These are phyloP conservation scores for Phialemonium atrogriseum DNA, from an alignment of 2,329 filamentous ascomycete genomes.

Conservation along the genomic window DNA sequence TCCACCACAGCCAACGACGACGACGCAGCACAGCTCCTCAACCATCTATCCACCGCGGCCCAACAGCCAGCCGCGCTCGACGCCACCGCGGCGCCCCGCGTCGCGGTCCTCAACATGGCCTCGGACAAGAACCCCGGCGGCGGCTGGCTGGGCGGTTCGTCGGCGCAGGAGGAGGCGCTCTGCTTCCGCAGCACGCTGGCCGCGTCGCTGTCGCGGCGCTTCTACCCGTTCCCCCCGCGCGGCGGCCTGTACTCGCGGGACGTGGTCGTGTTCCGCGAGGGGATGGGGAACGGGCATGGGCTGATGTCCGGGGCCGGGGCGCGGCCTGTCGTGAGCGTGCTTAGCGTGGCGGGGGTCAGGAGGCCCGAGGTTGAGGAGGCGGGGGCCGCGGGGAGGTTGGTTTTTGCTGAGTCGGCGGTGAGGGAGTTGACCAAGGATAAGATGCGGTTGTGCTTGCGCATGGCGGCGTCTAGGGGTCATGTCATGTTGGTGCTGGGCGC, in stretches of 20 bases:
- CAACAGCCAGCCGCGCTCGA: conserved; percentile 9
- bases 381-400: conserved; percentile 17
- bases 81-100: conserved; percentile 22
- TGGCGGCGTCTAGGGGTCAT: conserved; percentile 35
- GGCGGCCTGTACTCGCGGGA: conserved; percentile 49
- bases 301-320: no score
- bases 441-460: conserved; percentile 49
- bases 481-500: conserved; percentile 49
- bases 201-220: conserved; percentile 47
- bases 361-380: conserved; percentile 42
- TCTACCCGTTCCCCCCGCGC: conserved; percentile 51
- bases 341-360: conserved; percentile 49
- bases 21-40: no score
- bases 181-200: conserved; percentile 53
- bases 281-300: conserved; percentile 43
- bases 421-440: conserved; percentile 42
- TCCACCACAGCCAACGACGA: no score
- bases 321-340: no score
- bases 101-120: conserved; percentile 56
- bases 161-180: conserved; percentile 53
- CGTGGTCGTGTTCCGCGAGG: conserved; percentile 46
- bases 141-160: conserved; percentile 51
- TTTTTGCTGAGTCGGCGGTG: conserved; percentile 37
- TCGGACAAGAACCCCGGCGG: conserved; percentile 53
- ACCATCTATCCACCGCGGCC: no score